A percentile compares a stretch with the other conserved stretches of the same genome.
Conservation (phyloP, 306 rosid genomes). For the Cucurbita pepo region DNA sequence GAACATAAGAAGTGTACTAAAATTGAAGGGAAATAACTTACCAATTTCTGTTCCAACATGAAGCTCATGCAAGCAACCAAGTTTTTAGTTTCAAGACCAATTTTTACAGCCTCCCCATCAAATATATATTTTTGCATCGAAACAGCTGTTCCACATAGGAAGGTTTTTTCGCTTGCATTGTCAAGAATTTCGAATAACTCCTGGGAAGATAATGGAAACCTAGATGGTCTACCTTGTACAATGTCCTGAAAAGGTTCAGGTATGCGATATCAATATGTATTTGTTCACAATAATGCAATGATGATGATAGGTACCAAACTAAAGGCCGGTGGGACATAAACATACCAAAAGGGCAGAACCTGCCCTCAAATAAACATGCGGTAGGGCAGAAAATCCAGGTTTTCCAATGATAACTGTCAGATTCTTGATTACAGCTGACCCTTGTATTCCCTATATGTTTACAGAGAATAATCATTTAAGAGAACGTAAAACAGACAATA, state of each 20-base stretch:
- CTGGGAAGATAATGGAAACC: conserved; percentile 49
- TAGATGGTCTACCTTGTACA: conserved; percentile 40
- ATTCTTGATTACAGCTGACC: conserved; percentile 45
- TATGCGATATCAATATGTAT: conserved; percentile 6
- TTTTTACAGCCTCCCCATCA: conserved; percentile 61
- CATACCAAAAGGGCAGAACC: conserved; percentile 78
- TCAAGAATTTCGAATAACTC: conserved; percentile 60
- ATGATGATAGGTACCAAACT: neutral
- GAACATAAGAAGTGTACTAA: neutral
- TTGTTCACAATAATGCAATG: neutral
- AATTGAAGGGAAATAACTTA: conserved; percentile 7
- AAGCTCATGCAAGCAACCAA: conserved; percentile 69
- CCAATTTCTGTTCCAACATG: conserved; percentile 76
- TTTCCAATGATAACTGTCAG: conserved; percentile 32
- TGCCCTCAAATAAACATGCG: conserved; percentile 60
- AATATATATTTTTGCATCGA: conserved; percentile 57
- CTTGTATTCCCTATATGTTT: conserved; percentile 50
- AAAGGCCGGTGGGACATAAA: conserved; percentile 8
- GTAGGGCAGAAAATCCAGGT: conserved; percentile 39
- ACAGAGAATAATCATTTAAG: conserved; percentile 8
- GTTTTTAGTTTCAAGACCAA: conserved; percentile 63
- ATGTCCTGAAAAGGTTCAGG: conserved; percentile 43
- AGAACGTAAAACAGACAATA: neutral
- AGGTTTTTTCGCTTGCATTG: conserved; percentile 75
- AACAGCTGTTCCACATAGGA: conserved; percentile 46